phyloP scores from a whole-genome alignment of 441 rosid species.

The Mallotus japonicus region DNA sequence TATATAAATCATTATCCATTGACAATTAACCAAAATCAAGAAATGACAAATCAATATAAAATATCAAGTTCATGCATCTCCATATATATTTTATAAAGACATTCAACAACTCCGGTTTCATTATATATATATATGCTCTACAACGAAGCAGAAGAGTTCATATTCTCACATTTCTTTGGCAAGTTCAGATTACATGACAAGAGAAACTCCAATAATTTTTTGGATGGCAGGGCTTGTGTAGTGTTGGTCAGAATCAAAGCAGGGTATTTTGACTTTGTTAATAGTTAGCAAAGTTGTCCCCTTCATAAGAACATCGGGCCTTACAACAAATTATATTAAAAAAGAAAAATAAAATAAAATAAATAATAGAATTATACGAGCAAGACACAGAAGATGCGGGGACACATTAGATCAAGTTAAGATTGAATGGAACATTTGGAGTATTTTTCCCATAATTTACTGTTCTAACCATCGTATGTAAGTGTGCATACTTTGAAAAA shows the following conservation, averaged over 20 bases:
- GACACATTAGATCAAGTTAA: background rate
- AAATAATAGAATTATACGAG: background rate
- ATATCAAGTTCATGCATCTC: background rate
- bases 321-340: background rate
- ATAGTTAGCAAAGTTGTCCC: constrained; percentile 22
- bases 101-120: background rate
- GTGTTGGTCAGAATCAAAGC: constrained; percentile 25
- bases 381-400: background rate
- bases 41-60: background rate
- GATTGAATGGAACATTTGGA: background rate
- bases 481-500: too few species aligned
- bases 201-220: constrained; percentile 18
- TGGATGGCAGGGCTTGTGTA: constrained; percentile 16
- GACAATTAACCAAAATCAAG: background rate
- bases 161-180: constrained; percentile 10
- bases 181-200: constrained; percentile 13
- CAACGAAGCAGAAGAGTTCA: constrained; percentile 20
- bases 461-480: background rate
- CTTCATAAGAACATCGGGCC: constrained; percentile 30
- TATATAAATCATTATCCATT: too few species aligned
- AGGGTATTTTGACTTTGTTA: constrained; percentile 26
- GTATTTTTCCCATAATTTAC: background rate
- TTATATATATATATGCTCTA: constrained; percentile 1
- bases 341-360: background rate
- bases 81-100: background rate